Evolutionary conservation across 208 protist species (phyloP), one percentile per base, ranked within the genome.

Genomic region (Plasmodiophora brassicae): DNA sequence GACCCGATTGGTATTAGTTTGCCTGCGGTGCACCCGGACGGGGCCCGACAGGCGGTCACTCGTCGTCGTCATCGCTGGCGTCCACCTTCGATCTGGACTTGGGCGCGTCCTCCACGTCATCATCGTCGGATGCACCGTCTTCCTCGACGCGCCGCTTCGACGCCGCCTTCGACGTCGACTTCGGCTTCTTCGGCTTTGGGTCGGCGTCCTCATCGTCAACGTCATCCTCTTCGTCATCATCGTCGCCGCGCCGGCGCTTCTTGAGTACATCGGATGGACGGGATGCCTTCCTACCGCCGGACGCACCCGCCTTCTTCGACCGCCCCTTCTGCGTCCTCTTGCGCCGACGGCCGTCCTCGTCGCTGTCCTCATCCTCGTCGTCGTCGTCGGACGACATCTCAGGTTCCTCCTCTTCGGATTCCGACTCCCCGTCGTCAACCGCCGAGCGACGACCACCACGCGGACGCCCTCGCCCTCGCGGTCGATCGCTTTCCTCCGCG

Each of bases 361-460:
- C 50, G 25, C 50, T 57, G 50, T 14, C 50, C 14, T 14, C 50
- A 57, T 57, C 50, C 25, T 14, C 14, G 25, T 14, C 50, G 25
- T 57, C 50, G 20, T 57, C 50, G 14, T 57, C 50, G 25, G 50
- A 14, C 20, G 65, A 78, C 41, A 14, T 32, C 20, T 78, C 5
- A 38, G 32, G 32, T 78, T 78, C 65, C n/a, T 78, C 65, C 65
- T 78, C 65, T 32, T 78, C 65, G 65, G 65, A 78, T 14, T 38
- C n/a, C 5, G 41, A 14, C n/a, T 78, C 65, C 20, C 41, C 65
- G 10, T 78, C 65, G 5, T 32, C n/a, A n/a, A 38, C n/a, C 32
- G 32, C 65, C n/a, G 10, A 38, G 20, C 41, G 10, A 44, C 41
- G 32, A 32, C 32, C n/a, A 38, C 5, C 10, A 78, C 5, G 32